Evolutionary conservation across 306 rosid species (phyloP).

Genomic region (Chamaecrista fasciculata): DNA sequence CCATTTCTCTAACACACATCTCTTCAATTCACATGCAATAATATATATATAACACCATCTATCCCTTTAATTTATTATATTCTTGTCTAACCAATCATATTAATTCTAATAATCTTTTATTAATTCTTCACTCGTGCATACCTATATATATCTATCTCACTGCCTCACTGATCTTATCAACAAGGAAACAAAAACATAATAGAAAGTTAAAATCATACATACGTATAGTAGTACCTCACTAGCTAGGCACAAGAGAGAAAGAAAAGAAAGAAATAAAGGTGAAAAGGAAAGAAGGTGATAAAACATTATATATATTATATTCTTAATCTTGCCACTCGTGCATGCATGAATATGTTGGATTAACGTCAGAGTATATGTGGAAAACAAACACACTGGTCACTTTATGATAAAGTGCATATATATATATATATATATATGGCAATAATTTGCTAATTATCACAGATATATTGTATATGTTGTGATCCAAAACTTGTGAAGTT

Average conservation of each 20-base stretch:
- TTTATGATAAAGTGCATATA: constrained; percentile 3
- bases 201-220: neutral
- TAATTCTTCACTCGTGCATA: neutral
- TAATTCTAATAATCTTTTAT: too few relatives aligned
- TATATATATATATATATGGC: too few relatives aligned
- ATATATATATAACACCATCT: neutral
- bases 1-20: neutral
- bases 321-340: constrained; percentile 1
- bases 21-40: too few relatives aligned
- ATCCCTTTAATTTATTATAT: neutral
- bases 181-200: neutral
- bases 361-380: neutral
- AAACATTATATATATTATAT: neutral
- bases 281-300: neutral
- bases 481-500: neutral
- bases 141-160: neutral
- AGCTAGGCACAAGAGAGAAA: neutral
- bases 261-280: neutral
- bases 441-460: neutral
- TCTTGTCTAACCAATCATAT: neutral
- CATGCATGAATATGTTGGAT: constrained; percentile 16
- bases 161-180: neutral
- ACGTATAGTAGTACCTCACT: too few relatives aligned
- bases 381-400: neutral
- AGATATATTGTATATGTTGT: neutral